Evolutionary conservation across 2,329 filamentous ascomycete species (phyloP), one percentile per base, ranked within the genome.

Genomic region (Exophiala sp.): DNA sequence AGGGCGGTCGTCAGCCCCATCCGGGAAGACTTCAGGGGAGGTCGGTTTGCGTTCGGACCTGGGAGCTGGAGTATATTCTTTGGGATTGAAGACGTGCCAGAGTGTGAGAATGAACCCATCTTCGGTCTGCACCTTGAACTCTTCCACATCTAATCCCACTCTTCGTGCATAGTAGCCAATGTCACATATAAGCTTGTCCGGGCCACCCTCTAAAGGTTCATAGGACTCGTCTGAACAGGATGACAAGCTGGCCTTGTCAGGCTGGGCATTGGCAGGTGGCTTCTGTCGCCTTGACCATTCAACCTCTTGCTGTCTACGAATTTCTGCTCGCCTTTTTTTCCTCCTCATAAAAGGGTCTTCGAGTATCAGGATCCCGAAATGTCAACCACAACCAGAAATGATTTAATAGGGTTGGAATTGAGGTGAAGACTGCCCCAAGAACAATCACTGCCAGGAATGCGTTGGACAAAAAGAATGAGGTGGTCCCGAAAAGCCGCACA

Each of bases 21-120:
- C 69, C 2, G 71, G 72, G 56, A 90, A 91, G 0, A 84, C 66
- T 3, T 82, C 73, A 0, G 86, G 82, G 0, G 79, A 79, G 2
- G 78, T 75, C 13, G 78, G 65, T 14, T 54, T 56, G 24, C 67
- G 62, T 51, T 66, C 62, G 1, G 73, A 66, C 1, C 73, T 65
- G 0, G 72, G 62, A 3, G 77, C 66, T 1, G 76, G 74, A 0
- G 71, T 73, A 63, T 88, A 84, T 52, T 91, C 85, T 42, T 76
- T 78, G 0, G 91, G 91, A 56, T 95, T 85, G 65, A 87, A 95
- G 21, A 96, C 76, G 65, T 96, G 91, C 83, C 87, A 95, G 1
- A 96, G 74, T 18, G 86, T 81, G 55, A 96, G 85, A 39, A 96
- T 80, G 64, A 95, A 96, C 1, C 90, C 90, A 62, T 97, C 91